Base-by-base conservation (phyloP, 1,284 basidiomycete species). In the Retiboletus flavoniger region DNA sequence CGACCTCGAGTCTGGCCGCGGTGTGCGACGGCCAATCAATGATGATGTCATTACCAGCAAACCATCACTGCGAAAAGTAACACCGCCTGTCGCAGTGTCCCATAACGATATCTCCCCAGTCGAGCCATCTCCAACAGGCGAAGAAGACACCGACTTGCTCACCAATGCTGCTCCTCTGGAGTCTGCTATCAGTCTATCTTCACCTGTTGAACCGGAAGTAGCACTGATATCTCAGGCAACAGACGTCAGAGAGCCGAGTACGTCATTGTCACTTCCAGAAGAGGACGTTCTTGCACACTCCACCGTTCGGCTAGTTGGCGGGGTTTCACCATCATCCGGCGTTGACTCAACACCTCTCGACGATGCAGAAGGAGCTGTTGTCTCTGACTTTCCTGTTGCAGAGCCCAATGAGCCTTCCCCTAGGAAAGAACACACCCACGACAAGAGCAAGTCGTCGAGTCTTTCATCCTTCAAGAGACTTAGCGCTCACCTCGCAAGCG, bases 1-100 rank as follows among this genome's bases (percentile, higher is more conserved):
- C n/a, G 86, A 89, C 60, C 64, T 87, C 8, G 87, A 89, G 63
- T 72, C 81, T 26, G 83, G 81, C 8, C 74, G 72, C n/a, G 69
- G 70, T 26, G 50, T 63, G 67, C 76, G 74, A 43, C 79, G 81
- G 52, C 52, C 50, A 3, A 35, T 39, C 48, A 45, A 39, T 35
- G 54, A 52, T 43, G 41, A 35, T 24, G 13, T 54, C 19, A 36
- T 50, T 36, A 14, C 56, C 21, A 53, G 17, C 14, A 60, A 54
- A 47, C 26, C 31, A n/a, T 16, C 47, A 26, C 2, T 19, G 24
- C 57, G 16, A 46, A 64, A 55, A 24, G 28, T 54, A 40, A 45
- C 36, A 3, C 47, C 35, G 3, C 44, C 51, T 9, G 32, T 35
- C 19, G 17, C 43, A 40, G 34, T 35, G 11, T 29, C 48, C 9